Evolutionary conservation across 1,139 yeast species (phyloP), one percentile per base, ranked within the genome.

Genomic region (Geotrichum candidum): DNA sequence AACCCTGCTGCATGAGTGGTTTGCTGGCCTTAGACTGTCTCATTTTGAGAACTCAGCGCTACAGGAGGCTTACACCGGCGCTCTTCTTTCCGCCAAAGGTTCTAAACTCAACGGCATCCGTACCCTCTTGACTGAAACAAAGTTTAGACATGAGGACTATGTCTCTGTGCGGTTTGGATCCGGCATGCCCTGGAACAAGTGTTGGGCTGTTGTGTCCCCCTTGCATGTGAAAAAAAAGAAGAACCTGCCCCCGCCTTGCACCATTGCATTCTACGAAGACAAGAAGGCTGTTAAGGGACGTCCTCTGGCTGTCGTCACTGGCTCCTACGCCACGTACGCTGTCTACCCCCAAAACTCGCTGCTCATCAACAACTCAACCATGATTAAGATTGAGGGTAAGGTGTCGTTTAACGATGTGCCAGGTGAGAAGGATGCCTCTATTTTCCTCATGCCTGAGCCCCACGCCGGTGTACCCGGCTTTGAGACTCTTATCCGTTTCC

Each of bases 171-270:
- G 98, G 67, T 92, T 92, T 74, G 98, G 98, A 18, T 84, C 95
- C 22, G 99, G 99, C 46, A 90, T 90, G 96, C 97, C 97, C 1
- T 94, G 98, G 97, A 89, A 88, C 71, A 82, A 96, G 65, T 92
- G 97, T 72, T 94, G 83, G 78, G 94, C 96, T 0, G 96, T 91
- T n/a, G 83, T 92, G 62, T 90, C 92, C 65, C 97, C 96, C 9
- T 77, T 76, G 9, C 72, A 68, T 46, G 68, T 77, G 70, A 75
- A 85, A 73, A 74, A 77, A 71, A 70, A 71, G 67, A 69, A 76
- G 72, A 61, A 77, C 70, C 65, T 80, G 77, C 68, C 70, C 7
- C 68, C 68, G 5, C 67, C 70, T 11, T 80, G 80, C 13, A 71
- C 75, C 41, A 71, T 78, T 48, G 74, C 76, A 22, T 76, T 78